Base-by-base conservation (phyloP, 176 grass and related monocot genomes). In the Oryza nivara region DNA sequence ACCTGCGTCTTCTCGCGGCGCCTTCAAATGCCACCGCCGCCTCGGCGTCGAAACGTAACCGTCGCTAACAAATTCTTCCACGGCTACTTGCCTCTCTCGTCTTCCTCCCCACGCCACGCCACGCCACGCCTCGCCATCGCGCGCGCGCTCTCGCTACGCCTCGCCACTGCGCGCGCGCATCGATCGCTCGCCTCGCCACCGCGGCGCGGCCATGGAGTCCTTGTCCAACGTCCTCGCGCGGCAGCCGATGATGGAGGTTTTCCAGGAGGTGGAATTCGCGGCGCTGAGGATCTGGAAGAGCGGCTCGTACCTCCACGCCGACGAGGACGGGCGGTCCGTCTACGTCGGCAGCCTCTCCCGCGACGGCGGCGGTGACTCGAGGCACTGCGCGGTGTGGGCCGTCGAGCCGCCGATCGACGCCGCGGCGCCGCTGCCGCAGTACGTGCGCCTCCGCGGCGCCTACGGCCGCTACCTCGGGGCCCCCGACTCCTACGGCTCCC, bases 391-490 rank as follows among this genome's bases (percentile, higher is more conserved):
- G 46, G 75, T 26, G 61, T 88, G 87, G 87, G 70, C 7, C 70
- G 76, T 85, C 38, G 70, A 84, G 25, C 36, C 22, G 19, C 0
- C 67, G 82, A 2, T 14, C 2, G 36, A 2, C 51, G 15, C 65
- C 26, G 75, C 40, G 15, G 5, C 51, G 1, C 51, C 51, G 5
- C 51, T 13, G 0, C 3, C 1, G 26, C 10, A 6, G 16, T 19
- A 11, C 67, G 11, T 87, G 25, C 78, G 67, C 64, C 64, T 87
- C 71, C 64, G 19, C 23, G 46, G 85, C 64, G 85, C 69, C 76
- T 81, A 87, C 70, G 85, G 85, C 23, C 70, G 77, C 54, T 87
- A 81, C 85, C 85, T 87, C 16, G 51, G 51, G 1, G 51, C 16
- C 16, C 51, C 5, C 51, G 51, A 19, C 4, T 15, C 14, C 16